phyloP scores from a whole-genome alignment of 495 filamentous ascomycete genomes.

The Tuber calosporum region DNA sequence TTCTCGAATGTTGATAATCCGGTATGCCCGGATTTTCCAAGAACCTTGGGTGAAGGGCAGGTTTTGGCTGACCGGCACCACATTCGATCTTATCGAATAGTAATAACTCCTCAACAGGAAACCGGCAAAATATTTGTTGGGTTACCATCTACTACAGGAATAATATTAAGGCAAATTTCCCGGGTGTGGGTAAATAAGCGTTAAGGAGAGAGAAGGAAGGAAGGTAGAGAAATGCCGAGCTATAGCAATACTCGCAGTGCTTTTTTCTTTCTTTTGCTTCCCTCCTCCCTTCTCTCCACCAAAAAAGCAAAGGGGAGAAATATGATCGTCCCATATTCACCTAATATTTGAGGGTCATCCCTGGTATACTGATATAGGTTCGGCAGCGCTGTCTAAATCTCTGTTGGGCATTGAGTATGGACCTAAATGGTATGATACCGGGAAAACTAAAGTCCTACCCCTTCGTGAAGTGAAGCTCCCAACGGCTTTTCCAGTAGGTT shows the following conservation, averaged over 20 bases:
- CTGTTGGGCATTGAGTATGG: background rate
- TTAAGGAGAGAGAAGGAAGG: background rate
- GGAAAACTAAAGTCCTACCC: background rate
- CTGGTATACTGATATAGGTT: background rate
- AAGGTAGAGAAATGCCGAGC: background rate
- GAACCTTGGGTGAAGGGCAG: no score
- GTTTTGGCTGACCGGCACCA: no score
- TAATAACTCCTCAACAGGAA: no score
- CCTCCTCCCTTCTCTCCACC: background rate
- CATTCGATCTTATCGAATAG: no score
- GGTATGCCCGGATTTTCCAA: no score
- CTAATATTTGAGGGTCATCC: background rate
- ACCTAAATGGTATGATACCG: background rate
- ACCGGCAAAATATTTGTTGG: no score
- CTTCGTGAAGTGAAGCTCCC: background rate
- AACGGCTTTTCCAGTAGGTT: background rate
- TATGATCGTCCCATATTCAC: background rate
- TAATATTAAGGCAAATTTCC: background rate
- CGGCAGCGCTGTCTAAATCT: background rate
- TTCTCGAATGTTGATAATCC: no score
- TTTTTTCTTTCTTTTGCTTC: background rate
- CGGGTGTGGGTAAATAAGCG: background rate
- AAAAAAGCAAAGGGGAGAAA: background rate
- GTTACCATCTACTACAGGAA: background rate
- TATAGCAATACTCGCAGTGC: background rate